Evolutionary conservation across 2,329 filamentous ascomycete genomes (phyloP).

Genomic region (Pseudomassariella vexata): DNA sequence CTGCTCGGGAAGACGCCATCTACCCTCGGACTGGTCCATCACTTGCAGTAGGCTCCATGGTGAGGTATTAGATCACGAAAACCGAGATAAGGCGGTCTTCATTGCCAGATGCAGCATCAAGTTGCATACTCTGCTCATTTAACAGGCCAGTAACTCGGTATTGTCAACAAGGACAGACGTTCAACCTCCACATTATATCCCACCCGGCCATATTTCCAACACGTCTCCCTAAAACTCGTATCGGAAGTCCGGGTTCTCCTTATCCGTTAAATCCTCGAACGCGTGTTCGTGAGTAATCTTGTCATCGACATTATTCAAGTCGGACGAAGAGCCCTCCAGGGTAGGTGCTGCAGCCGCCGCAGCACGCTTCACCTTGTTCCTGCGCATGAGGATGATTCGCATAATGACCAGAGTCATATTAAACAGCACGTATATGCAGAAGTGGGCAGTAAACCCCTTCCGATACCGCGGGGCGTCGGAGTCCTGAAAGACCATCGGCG

Average conservation of each 20-base stretch:
- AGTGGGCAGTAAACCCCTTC: conserved; percentile 28
- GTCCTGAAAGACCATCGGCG: conserved; percentile 31
- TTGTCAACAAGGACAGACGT: too few species aligned
- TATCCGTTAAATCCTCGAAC: conserved; percentile 12
- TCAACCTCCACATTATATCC: too few species aligned
- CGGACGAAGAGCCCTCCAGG: not conserved
- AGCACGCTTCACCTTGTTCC: conserved; percentile 13
- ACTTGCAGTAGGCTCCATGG: too few species aligned
- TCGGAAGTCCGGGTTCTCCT: conserved; percentile 13
- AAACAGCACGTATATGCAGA: conserved; percentile 27
- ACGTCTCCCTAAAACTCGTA: conserved; percentile 6
- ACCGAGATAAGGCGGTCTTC: too few species aligned
- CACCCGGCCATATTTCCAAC: too few species aligned
- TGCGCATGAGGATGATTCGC: conserved; percentile 17
- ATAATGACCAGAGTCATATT: conserved; percentile 20
- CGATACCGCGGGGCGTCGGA: conserved; percentile 28
- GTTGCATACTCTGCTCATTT: too few species aligned
- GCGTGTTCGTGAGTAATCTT: conserved; percentile 9
- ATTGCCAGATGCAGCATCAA: too few species aligned
- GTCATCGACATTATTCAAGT: conserved; percentile 2
- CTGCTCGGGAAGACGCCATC: too few species aligned
- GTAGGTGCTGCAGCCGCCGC: conserved; percentile 7
- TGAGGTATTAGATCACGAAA: too few species aligned
- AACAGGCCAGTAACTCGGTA: too few species aligned
- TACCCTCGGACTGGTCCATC: too few species aligned